Evolutionary conservation across 2,329 filamentous ascomycete species (phyloP), one percentile per base, ranked within the genome.

Genomic region (Colletotrichum simmondsii): DNA sequence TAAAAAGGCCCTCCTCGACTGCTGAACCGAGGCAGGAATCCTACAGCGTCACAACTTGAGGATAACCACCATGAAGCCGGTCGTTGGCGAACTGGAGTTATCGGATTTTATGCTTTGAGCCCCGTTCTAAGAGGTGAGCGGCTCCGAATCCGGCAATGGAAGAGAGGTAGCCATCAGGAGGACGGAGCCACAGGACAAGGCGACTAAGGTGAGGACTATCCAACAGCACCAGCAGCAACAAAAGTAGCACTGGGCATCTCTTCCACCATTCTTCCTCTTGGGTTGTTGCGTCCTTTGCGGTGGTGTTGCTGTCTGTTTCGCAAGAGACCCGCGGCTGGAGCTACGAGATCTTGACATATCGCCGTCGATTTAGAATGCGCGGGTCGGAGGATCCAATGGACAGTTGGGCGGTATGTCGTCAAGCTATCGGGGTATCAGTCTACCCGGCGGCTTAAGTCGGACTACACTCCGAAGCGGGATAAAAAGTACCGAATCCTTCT

Each of bases 191-290:
- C 32, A 60, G 16, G 63, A 24, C 3, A 61, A 32, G 11, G 60
- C 30, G 10, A 49, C 22, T 30, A 56, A 65, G 28, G 16, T 61
- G 5, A 71, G 12, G 19, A 65, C 14, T 12, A 53, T 24, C 42
- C 61, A 60, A 19, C 66, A 71, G n/a, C 66, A 61, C n/a, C 54
- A 52, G 30, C 26, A 72, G 4, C 69, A 69, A 32, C 59, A 60
- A 16, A 53, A 69, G 69, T 49, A 69, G 35, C 35, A 60, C 16
- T 28, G 35, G 10, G 32, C 19, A 10, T 61, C n/a, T 24, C 35
- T 37, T 24, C 37, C 19, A 24, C 12, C 42, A 4, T 24, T 12
- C 14, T 60, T 56, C n/a, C 22, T 53, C 10, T 26, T 72, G 10
- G n/a, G n/a, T 10, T 62, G 66, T 22, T 62, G 54, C 14, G 26